Evolutionary conservation across 2,329 filamentous ascomycete species (phyloP), one percentile per base, ranked within the genome.

Genomic region (Dothideomycetes sp.): DNA sequence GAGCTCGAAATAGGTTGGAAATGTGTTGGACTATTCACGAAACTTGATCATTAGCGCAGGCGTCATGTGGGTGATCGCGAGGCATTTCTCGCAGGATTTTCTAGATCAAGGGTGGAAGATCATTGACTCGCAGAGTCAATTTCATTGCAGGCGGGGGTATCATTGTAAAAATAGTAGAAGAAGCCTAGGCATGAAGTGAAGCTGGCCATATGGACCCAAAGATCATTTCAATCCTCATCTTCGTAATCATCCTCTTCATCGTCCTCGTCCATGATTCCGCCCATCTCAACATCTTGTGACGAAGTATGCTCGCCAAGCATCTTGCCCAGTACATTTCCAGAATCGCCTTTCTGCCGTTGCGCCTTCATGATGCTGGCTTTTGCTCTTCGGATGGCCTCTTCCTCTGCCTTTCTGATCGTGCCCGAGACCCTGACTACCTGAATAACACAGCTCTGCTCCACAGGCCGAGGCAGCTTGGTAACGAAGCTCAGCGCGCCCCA

Each of bases 401-500:
- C 80, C 61, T 96, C 88, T 2, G 79, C 81, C 61, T 94, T 94
- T 50, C 80, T 81, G 53, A 98, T 94, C 3, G 91, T 98, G 12
- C 89, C 91, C 48, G 84, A 91, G 11, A 95, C 85, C 45, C 84
- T 74, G 5, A 94, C 76, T 11, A 98, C 87, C 34, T 81, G 78
- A 46, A 94, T 83, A 1, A 89, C 80, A 52, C 88, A 94, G 0
- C 75, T 69, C 42, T 71, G 68, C 17, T 75, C 54, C n/a, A 62
- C 73, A 2, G 64, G 54, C 67, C 70, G 65, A 1, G 75, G 85
- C 0, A 95, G 65, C 12, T 63, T 70, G 16, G 79, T 79, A 68
- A 91, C 81, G 50, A 87, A 84, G 0, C 85, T 84, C 38, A 98
- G 65, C 1, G 87, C 84, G 0, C 87, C 80, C 91, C 91, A 98